These are phyloP conservation scores for Phytophthora constricta DNA, from an alignment of 352 stramenopile species.

Conservation along the genomic window DNA sequence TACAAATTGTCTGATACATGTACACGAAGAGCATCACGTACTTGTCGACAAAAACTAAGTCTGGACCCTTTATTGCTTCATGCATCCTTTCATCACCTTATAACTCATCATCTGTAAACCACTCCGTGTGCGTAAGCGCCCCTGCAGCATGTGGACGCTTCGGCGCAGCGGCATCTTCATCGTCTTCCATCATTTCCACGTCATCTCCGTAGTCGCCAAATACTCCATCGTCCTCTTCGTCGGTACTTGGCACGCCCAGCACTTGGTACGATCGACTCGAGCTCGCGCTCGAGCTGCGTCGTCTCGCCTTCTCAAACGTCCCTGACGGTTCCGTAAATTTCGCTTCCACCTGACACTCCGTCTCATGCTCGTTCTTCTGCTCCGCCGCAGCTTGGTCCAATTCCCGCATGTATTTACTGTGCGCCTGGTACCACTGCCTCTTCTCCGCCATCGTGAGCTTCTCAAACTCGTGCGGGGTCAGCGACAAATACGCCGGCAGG, in stretches of 20 bases:
- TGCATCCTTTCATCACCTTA: constrained; percentile 13
- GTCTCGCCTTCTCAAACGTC: constrained; percentile 3
- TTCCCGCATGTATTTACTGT: constrained; percentile 38
- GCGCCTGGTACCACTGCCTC: constrained; percentile 43
- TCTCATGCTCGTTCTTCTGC: constrained; percentile 13
- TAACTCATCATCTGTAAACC: constrained; percentile 50
- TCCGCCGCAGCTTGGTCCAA: constrained; percentile 24
- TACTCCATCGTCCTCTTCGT: constrained; percentile 32
- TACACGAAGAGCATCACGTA: constrained; percentile 17
- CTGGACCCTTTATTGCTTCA: neutral
- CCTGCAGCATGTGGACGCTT: constrained; percentile 45
- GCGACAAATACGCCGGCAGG: constrained; percentile 50
- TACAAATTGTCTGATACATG: too few species aligned
- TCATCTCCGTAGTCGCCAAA: constrained; percentile 42
- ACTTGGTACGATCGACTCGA: constrained; percentile 46
- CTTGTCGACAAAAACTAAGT: constrained; percentile 10
- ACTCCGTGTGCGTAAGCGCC: constrained; percentile 53
- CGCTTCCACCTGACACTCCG: constrained; percentile 20
- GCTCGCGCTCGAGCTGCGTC: constrained; percentile 37
- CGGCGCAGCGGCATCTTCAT: constrained; percentile 26
- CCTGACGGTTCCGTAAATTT: constrained; percentile 21
- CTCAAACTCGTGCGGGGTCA: constrained; percentile 56
- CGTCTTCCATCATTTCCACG: constrained; percentile 56
- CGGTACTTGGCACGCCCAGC: constrained; percentile 40
- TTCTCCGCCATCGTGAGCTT: constrained; percentile 49